These are phyloP conservation scores for Xylariaceae sp. DNA, from an alignment of 2,329 filamentous ascomycete species.

Conservation along the genomic window DNA sequence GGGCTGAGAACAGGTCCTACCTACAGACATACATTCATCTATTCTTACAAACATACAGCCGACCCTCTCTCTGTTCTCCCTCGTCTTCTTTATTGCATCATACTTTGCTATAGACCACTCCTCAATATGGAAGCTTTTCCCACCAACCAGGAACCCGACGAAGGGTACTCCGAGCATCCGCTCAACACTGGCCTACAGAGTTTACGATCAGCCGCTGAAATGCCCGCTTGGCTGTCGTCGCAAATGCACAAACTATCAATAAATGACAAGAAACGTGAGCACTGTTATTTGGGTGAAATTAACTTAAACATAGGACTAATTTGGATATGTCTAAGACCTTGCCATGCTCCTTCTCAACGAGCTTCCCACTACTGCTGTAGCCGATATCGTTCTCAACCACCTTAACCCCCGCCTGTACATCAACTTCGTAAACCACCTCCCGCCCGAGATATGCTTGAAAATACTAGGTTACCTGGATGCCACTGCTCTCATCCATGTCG, in stretches of 20 bases:
- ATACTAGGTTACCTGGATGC: conserved; percentile 85
- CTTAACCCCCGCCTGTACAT: conserved; percentile 84
- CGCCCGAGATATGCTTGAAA: conserved; percentile 85
- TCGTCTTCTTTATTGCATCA: too few species aligned
- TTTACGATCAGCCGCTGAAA: conserved; percentile 39
- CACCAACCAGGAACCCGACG: conserved; percentile 63
- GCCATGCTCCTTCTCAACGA: conserved; percentile 74
- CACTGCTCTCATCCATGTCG: conserved; percentile 72
- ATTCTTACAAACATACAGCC: conserved; percentile 5
- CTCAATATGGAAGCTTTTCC: conserved; percentile 42
- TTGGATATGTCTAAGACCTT: conserved; percentile 56
- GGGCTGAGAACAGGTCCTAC: conserved; percentile 6
- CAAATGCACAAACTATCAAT: conserved; percentile 48
- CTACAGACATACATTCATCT: too few species aligned
- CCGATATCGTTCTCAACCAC: conserved; percentile 69
- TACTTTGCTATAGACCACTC: neutral
- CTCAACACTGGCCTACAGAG: conserved; percentile 40
- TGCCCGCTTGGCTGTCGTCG: conserved; percentile 47
- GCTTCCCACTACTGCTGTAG: conserved; percentile 74
- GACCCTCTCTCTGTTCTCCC: conserved; percentile 2
- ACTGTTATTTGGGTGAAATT: neutral
- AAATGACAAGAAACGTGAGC: conserved; percentile 47
- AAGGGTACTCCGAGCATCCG: conserved; percentile 81
- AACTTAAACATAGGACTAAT: conserved; percentile 16
- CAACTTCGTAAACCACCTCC: conserved; percentile 82